These are phyloP conservation scores for Wickerhamiella lipophila DNA, from an alignment of 805 yeast species.

Conservation along the genomic window DNA sequence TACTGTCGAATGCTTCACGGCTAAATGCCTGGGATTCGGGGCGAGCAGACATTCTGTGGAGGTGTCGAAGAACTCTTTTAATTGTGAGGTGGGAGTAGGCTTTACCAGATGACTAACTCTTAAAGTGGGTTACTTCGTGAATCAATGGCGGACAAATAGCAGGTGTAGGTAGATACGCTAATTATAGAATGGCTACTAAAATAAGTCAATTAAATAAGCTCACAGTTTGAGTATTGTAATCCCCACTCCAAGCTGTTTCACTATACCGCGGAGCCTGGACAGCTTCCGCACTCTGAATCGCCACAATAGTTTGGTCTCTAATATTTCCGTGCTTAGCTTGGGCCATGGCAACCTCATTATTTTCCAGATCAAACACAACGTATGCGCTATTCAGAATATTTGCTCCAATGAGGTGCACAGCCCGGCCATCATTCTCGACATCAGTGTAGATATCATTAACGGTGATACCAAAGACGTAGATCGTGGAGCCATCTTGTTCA, in stretches of 20 bases:
- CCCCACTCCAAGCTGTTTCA: not conserved
- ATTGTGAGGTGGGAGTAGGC: slow-evolving; percentile 5
- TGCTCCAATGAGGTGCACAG: slow-evolving; percentile 43
- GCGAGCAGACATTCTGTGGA: slow-evolving; percentile 18
- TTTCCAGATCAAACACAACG: slow-evolving; percentile 8
- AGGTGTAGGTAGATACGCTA: no score
- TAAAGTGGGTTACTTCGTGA: no score
- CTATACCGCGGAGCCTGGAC: slow-evolving; percentile 18
- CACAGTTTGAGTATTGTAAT: not conserved
- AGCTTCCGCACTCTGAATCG: slow-evolving; percentile 21
- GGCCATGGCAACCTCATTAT: not conserved
- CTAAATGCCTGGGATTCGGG: slow-evolving; percentile 35
- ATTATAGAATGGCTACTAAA: no score
- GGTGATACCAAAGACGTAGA: not conserved
- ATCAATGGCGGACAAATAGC: no score
- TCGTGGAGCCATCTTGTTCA: not conserved
- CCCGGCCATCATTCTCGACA: slow-evolving; percentile 5
- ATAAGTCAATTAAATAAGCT: not conserved
- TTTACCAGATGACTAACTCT: not conserved
- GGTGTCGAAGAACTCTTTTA: slow-evolving; percentile 8
- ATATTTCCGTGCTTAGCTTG: not conserved
- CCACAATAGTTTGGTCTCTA: slow-evolving; percentile 15
- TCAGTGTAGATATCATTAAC: not conserved
- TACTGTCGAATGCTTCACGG: slow-evolving; percentile 82
- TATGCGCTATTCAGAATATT: slow-evolving; percentile 44